Base-by-base conservation (phyloP, 805 yeast genomes). In the Sugiyamaella lignohabitans region DNA sequence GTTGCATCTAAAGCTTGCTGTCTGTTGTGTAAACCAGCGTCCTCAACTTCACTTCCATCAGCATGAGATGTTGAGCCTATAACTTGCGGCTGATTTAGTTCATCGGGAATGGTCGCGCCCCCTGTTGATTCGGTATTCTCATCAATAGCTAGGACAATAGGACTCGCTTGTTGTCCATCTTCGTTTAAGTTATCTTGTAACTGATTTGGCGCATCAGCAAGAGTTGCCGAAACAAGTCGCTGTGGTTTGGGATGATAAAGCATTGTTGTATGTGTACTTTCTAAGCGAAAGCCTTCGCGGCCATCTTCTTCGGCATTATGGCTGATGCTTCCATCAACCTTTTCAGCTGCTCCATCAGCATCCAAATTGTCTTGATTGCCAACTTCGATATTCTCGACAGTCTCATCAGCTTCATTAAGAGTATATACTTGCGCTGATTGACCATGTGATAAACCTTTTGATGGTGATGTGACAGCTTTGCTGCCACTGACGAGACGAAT, bases 181-280 rank as follows among this genome's bases (percentile, higher is more conserved):
- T 27, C 32, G 8, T 14, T 14, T 14, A 27, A 27, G 14, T 8
- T 27, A 10, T 35, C 38, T 17, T 14, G 10, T 17, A 35, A 17
- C 21, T 35, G 20, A 16, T 14, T 17, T 16, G 38, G 38, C 6
- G 38, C 21, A 5, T 35, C 38, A 16, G 38, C 21, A 35, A 35
- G 20, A 35, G 18, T 35, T 14, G 40, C 24, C 18, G 54, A 48
- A n/a, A 49, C 53, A 19, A 47, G 42, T 18, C 57, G 35, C 40
- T 53, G 56, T 1, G 58, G 58, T 37, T 44, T 51, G 3, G 58
- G 58, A 34, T 54, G 58, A 40, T 52, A 53, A 21, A 54, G 44
- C 34, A 27, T 8, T 8, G 32, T 27, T 27, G 32, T 27, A 14
- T 27, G 32, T 8, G 32, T 27, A 27, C 32, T 27, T 27, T 8